Evolutionary conservation across 164 flowering plant genomes (phyloP).

Genomic region (Umbellularia californica): DNA sequence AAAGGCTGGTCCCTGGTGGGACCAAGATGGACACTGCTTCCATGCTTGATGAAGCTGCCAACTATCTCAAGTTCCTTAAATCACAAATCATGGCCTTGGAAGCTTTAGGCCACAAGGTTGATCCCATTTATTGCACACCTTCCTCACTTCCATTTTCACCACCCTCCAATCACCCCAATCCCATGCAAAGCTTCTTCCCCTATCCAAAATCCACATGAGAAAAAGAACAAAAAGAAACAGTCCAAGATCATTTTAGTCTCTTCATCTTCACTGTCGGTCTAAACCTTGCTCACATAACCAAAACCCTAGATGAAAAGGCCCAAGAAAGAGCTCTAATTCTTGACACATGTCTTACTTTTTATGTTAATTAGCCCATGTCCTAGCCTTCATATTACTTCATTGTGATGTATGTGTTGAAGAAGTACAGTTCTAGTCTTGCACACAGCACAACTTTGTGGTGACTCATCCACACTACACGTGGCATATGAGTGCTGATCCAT

Average conservation of each 20-base stretch:
- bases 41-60: constrained; percentile 99
- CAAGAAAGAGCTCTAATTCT: neutral
- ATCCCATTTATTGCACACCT: constrained; percentile 21
- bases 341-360: too few species aligned
- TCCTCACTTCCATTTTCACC: constrained; percentile 28
- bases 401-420: neutral
- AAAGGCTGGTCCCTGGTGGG: constrained; percentile 89
- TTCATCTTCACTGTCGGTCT: neutral
- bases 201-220: constrained; percentile 24
- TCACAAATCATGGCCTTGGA: constrained; percentile 76
- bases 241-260: constrained; percentile 5
- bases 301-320: neutral
- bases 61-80: constrained; percentile 82
- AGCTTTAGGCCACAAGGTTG: constrained; percentile 44
- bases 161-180: constrained; percentile 37
- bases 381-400: neutral
- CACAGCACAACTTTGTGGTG: neutral
- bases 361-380: neutral
- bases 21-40: constrained; percentile 98
- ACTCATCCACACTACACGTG: neutral
- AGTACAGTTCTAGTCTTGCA: neutral
- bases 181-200: constrained; percentile 47
- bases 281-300: neutral
- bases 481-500: neutral
- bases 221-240: neutral